Conservation (phyloP, 371 early-diverging fungal species). For the Mucor piriformis region DNA sequence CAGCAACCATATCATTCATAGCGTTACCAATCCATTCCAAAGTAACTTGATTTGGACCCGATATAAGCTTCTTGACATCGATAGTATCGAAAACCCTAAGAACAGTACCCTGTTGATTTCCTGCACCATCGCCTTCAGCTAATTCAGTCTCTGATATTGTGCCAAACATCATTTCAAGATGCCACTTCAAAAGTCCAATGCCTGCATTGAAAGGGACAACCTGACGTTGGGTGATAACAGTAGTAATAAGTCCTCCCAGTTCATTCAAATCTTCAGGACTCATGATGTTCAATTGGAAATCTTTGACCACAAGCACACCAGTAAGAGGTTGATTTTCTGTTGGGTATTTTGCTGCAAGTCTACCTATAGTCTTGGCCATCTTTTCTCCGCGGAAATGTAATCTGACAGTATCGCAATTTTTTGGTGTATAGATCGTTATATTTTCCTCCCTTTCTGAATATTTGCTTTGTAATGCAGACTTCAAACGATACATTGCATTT, state of each 20-base stretch:
- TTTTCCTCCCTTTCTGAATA: slow-evolving; percentile 84
- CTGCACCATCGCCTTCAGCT: slow-evolving; percentile 18
- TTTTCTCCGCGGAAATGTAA: slow-evolving; percentile 96
- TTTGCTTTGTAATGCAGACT: slow-evolving; percentile 86
- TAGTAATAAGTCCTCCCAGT: slow-evolving; percentile 78
- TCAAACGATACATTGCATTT: slow-evolving; percentile 97
- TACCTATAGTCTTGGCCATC: slow-evolving; percentile 90
- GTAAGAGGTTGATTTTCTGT: slow-evolving; percentile 66
- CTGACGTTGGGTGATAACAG: slow-evolving; percentile 80
- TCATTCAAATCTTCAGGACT: slow-evolving; percentile 77
- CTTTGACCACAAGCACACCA: slow-evolving; percentile 89
- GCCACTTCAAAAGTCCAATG: slow-evolving; percentile 82
- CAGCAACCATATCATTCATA: slow-evolving; percentile 95
- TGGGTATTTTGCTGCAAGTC: slow-evolving; percentile 74
- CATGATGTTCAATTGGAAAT: slow-evolving; percentile 89
- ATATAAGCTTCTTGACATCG: slow-evolving; percentile 61
- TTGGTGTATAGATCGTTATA: slow-evolving; percentile 90
- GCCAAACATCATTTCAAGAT: slow-evolving; percentile 94
- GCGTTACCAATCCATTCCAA: slow-evolving; percentile 94
- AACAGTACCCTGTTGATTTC: slow-evolving; percentile 40
- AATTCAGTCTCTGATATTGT: slow-evolving; percentile 43
- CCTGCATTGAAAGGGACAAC: slow-evolving; percentile 79
- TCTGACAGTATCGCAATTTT: slow-evolving; percentile 93
- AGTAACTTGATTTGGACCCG: slow-evolving; percentile 59
- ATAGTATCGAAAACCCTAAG: slow-evolving; percentile 79